A percentile compares a stretch with the other conserved stretches of the same genome.
These are phyloP conservation scores for Phallus indusiatus DNA, from an alignment of 768 basidiomycete genomes.

Conservation along the genomic window DNA sequence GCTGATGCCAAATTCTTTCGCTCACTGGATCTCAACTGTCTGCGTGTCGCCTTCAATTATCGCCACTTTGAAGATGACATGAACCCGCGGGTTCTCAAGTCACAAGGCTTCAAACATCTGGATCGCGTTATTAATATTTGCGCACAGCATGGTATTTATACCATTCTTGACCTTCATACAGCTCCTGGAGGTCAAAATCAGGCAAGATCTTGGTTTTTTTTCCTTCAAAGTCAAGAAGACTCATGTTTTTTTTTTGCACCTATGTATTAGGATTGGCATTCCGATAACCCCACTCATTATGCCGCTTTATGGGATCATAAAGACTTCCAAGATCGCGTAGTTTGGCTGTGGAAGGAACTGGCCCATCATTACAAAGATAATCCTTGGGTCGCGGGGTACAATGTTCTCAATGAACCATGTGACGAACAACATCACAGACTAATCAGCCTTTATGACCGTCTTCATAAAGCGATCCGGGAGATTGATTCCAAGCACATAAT, in stretches of 20 bases:
- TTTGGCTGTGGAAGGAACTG: slow-evolving; percentile 72
- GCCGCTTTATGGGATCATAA: slow-evolving; percentile 64
- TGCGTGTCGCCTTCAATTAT: slow-evolving; percentile 70
- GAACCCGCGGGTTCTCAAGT: slow-evolving; percentile 72
- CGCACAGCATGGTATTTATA: slow-evolving; percentile 47
- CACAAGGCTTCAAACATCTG: slow-evolving; percentile 70
- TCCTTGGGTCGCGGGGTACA: slow-evolving; percentile 81
- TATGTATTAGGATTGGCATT: slow-evolving; percentile 14
- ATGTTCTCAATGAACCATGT: slow-evolving; percentile 78
- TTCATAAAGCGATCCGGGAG: slow-evolving; percentile 61
- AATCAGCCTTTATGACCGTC: slow-evolving; percentile 55
- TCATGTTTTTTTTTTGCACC: not conserved
- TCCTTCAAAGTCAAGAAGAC: not conserved
- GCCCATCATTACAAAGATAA: slow-evolving; percentile 70
- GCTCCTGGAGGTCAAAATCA: slow-evolving; percentile 63
- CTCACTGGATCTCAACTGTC: slow-evolving; percentile 69
- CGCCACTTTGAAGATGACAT: slow-evolving; percentile 72
- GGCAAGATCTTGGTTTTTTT: not conserved
- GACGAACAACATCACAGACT: slow-evolving; percentile 59
- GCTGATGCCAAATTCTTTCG: slow-evolving; percentile 73
- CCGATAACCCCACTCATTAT: slow-evolving; percentile 12
- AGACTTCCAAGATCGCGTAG: slow-evolving; percentile 71
- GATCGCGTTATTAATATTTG: slow-evolving; percentile 74
- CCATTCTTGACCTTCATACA: slow-evolving; percentile 75
- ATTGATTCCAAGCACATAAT: slow-evolving; percentile 63